Percentiles rank a stretch among this genome's conserved stretches.
These are phyloP conservation scores for Cladosporium sp. DNA, from an alignment of 2,329 filamentous ascomycete species.

Conservation along the genomic window DNA sequence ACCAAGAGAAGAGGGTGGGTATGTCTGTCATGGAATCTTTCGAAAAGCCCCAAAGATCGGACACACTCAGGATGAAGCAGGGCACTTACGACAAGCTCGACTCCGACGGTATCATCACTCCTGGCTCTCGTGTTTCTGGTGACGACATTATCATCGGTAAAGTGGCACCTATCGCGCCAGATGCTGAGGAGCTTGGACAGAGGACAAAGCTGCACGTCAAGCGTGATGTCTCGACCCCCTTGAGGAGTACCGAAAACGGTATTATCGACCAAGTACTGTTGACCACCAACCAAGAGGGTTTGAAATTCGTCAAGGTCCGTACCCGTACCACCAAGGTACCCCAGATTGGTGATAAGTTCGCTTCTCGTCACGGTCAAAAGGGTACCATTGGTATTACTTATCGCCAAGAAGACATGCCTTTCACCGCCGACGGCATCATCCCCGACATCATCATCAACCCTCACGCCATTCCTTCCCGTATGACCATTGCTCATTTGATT, in stretches of 20 bases:
- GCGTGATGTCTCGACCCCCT: conserved; percentile 89
- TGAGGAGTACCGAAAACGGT: conserved; percentile 93
- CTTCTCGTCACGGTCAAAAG: conserved; percentile 97
- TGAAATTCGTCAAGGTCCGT: conserved; percentile 94
- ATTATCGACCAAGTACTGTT: conserved; percentile 91
- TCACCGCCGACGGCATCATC: conserved; percentile 82
- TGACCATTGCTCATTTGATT: conserved; percentile 99
- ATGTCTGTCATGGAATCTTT: conserved; percentile 90
- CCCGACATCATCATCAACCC: conserved; percentile 99
- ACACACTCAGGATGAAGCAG: conserved; percentile 88
- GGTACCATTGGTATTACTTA: conserved; percentile 99
- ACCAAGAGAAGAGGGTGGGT: conserved; percentile 93
- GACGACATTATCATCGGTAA: conserved; percentile 99
- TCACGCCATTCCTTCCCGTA: conserved; percentile 98
- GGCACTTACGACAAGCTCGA: conserved; percentile 72
- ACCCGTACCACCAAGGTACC: conserved; percentile 97
- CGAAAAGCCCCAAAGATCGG: conserved; percentile 84
- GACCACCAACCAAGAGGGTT: conserved; percentile 89
- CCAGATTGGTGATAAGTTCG: conserved; percentile 98
- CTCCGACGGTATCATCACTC: conserved; percentile 89
- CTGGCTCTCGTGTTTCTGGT: conserved; percentile 89
- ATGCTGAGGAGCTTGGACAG: conserved; percentile 89
- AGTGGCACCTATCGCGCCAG: conserved; percentile 88
- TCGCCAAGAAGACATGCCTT: conserved; percentile 97
- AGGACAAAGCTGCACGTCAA: conserved; percentile 86